Conservation (phyloP, 305 asterid genomes). For the Euphrasia arctica region DNA sequence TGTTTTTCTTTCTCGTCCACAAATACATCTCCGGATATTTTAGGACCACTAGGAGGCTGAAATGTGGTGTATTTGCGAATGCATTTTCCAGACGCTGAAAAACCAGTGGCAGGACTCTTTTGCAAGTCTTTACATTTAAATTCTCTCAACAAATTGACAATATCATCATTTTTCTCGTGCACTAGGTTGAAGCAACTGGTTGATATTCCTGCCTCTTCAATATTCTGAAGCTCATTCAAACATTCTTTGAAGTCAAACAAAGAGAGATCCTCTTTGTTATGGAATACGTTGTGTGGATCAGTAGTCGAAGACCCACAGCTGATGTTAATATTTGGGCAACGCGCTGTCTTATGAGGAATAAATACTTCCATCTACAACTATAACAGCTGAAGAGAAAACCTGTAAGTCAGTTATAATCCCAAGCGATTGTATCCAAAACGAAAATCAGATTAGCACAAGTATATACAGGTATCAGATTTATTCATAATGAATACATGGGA, state of each 20-base stretch:
- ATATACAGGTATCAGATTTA: not conserved
- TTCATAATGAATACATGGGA: not conserved
- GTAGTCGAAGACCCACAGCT: slow-evolving; percentile 34
- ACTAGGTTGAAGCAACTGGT: slow-evolving; percentile 26
- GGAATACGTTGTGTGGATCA: slow-evolving; percentile 32
- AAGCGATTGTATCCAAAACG: too few species aligned
- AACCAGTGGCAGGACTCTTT: not conserved
- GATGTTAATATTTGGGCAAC: slow-evolving; percentile 43
- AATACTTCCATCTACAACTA: slow-evolving; percentile 53
- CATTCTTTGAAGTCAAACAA: slow-evolving; percentile 43
- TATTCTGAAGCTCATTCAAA: slow-evolving; percentile 40
- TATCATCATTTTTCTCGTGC: slow-evolving; percentile 27
- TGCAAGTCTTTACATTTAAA: slow-evolving; percentile 28
- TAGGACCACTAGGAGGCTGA: not conserved
- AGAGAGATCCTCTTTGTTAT: slow-evolving; percentile 29
- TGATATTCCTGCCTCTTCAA: slow-evolving; percentile 34
- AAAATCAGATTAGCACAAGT: slow-evolving; percentile 4
- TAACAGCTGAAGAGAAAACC: slow-evolving; percentile 31
- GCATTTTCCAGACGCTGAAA: not conserved
- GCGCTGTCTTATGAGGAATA: slow-evolving; percentile 36
- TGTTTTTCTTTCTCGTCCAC: slow-evolving; percentile 22
- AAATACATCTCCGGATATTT: not conserved
- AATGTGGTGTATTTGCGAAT: not conserved
- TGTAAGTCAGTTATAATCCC: too few species aligned
- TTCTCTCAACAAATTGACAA: slow-evolving; percentile 25